Conservation (phyloP, 2,329 filamentous ascomycete genomes). For the Apiospora saccharicola region DNA sequence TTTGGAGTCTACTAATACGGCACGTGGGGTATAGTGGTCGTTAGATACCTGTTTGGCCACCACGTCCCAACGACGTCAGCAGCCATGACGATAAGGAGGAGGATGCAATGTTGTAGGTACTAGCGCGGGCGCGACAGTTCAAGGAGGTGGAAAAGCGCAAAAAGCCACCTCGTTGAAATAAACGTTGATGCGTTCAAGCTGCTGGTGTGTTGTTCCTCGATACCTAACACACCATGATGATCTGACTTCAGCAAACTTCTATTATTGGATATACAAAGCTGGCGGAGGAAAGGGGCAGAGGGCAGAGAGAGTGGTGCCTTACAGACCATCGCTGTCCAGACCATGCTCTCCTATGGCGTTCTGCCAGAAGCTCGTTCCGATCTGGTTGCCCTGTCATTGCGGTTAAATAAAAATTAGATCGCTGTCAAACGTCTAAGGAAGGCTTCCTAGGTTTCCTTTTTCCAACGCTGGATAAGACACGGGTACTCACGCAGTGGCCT, state of each 20-base stretch:
- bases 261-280: slow-evolving; percentile 61
- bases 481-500: slow-evolving; percentile 90
- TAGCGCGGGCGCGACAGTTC: too few species aligned
- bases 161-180: slow-evolving; percentile 85
- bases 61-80: too few species aligned
- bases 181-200: slow-evolving; percentile 99
- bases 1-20: slow-evolving; percentile 98
- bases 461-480: too few species aligned
- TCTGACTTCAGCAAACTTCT: too few species aligned
- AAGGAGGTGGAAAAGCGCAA: too few species aligned
- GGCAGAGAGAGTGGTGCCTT: slow-evolving; percentile 52
- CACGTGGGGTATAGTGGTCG: slow-evolving; percentile 99
- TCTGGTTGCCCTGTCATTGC: slow-evolving; percentile 90
- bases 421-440: slow-evolving; percentile 34
- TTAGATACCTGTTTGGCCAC: slow-evolving; percentile 61
- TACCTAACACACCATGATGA: too few species aligned
- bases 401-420: too few species aligned
- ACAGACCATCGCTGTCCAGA: slow-evolving; percentile 96
- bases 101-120: too few species aligned
- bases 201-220: slow-evolving; percentile 42
- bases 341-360: slow-evolving; percentile 87
- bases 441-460: too few species aligned
- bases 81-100: too few species aligned
- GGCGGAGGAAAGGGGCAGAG: slow-evolving; percentile 75
- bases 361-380: slow-evolving; percentile 99